Conservation (phyloP, 2,329 filamentous ascomycete species). For the Sphaerostilbella broomeana region DNA sequence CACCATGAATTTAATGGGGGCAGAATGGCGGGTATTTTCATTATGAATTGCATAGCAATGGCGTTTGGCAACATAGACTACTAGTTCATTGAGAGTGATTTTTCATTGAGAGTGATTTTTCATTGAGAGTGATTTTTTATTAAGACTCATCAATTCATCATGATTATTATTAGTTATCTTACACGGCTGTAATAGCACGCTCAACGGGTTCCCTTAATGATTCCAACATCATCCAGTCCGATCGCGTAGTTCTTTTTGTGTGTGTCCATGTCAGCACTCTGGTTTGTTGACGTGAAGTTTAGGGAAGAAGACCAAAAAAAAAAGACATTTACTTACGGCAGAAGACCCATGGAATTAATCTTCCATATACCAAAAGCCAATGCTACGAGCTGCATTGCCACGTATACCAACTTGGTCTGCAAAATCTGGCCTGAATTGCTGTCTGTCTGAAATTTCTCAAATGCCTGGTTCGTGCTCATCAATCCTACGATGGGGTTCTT, state of each 20-base stretch:
- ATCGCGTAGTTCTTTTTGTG: constrained; percentile 75
- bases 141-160: neutral
- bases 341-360: constrained; percentile 88
- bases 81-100: neutral
- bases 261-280: constrained; percentile 3
- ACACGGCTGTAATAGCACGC: constrained; percentile 56
- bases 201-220: constrained; percentile 63
- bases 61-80: constrained; percentile 7
- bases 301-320: neutral
- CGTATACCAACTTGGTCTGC: constrained; percentile 79
- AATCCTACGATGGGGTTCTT: constrained; percentile 89
- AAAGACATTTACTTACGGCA: constrained; percentile 61
- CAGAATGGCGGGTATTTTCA: constrained; percentile 1
- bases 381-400: constrained; percentile 78
- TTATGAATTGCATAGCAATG: constrained; percentile 13
- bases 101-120: constrained; percentile 4
- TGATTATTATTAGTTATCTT: constrained; percentile 15
- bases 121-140: neutral
- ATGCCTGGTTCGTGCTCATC: constrained; percentile 76
- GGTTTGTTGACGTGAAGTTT: neutral
- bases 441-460: constrained; percentile 82
- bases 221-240: constrained; percentile 98
- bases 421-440: constrained; percentile 67
- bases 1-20: too few species aligned
- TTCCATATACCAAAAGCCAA: constrained; percentile 90